phyloP scores from a whole-genome alignment of 768 basidiomycete genomes.

The Naganishia friedmannii region DNA sequence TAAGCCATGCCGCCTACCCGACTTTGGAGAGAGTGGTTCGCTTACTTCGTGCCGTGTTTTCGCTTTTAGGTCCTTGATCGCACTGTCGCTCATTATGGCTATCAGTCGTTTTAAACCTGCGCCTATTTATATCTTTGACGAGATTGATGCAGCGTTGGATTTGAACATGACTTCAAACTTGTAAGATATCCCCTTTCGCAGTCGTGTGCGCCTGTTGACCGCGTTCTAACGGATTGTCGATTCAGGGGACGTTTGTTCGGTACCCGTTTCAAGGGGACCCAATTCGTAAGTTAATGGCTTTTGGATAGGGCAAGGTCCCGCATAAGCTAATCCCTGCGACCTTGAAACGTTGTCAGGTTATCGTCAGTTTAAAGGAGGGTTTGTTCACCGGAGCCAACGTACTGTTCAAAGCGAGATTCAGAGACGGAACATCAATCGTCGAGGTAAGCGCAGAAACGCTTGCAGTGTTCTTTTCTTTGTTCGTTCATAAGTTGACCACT shows the following conservation, averaged over 20 bases:
- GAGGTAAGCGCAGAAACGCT: slow-evolving; percentile 55
- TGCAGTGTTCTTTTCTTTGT: neutral
- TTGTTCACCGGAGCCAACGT: slow-evolving; percentile 97
- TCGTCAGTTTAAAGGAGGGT: slow-evolving; percentile 93
- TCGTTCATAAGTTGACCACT: neutral
- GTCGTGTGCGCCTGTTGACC: no score
- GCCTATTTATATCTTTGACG: slow-evolving; percentile 98
- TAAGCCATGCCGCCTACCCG: slow-evolving; percentile 50
- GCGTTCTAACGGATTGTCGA: neutral
- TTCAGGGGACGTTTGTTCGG: slow-evolving; percentile 80
- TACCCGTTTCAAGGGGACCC: slow-evolving; percentile 92
- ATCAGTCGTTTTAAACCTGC: slow-evolving; percentile 98
- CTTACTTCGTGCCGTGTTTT: neutral
- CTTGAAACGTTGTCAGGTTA: slow-evolving; percentile 57
- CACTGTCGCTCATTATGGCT: slow-evolving; percentile 96
- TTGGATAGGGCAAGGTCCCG: neutral
- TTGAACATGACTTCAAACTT: slow-evolving; percentile 67
- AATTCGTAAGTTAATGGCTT: slow-evolving; percentile 49
- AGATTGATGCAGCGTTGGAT: slow-evolving; percentile 96
- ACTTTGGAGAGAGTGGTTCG: neutral
- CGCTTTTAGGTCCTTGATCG: slow-evolving; percentile 80
- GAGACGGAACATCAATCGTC: slow-evolving; percentile 88
- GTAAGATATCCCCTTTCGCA: neutral
- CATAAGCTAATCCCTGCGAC: neutral
- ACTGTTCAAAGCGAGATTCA: slow-evolving; percentile 84